These are phyloP conservation scores for Cylindrodendrum hubeiense DNA, from an alignment of 2,329 filamentous ascomycete species.

Conservation along the genomic window DNA sequence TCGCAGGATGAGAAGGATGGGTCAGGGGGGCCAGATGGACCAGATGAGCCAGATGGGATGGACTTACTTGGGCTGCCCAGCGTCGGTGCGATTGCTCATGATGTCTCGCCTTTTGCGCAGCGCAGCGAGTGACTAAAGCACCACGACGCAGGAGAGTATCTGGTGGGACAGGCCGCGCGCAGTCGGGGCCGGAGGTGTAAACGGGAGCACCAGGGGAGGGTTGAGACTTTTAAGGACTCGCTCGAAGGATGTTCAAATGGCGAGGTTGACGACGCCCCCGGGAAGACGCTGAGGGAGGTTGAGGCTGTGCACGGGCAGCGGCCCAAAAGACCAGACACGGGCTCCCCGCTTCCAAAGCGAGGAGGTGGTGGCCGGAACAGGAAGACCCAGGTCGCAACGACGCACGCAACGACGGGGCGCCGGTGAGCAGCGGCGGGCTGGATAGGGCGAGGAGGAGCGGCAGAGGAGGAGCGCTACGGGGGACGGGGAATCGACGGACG, in stretches of 20 bases:
- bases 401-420: slow-evolving; percentile 26
- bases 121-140: slow-evolving; percentile 44
- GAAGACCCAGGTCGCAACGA: slow-evolving; percentile 31
- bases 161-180: slow-evolving; percentile 31
- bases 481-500: slow-evolving; percentile 6
- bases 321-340: slow-evolving; percentile 43
- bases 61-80: slow-evolving; percentile 53
- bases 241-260: slow-evolving; percentile 31
- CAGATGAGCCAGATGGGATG: slow-evolving; percentile 26
- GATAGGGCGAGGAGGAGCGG: slow-evolving; percentile 15
- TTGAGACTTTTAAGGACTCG: slow-evolving; percentile 26
- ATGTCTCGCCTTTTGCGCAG: slow-evolving; percentile 44
- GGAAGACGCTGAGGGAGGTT: slow-evolving; percentile 38
- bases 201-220: slow-evolving; percentile 25
- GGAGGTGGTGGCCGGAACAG: slow-evolving; percentile 43
- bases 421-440: slow-evolving; percentile 6
- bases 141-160: slow-evolving; percentile 33
- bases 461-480: neutral
- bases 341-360: slow-evolving; percentile 47
- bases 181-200: slow-evolving; percentile 30
- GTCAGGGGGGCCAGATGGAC: too few relatives aligned
- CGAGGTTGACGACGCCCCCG: slow-evolving; percentile 40
- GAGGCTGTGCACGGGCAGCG: slow-evolving; percentile 49
- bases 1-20: slow-evolving; percentile 22
- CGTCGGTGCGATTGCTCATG: slow-evolving; percentile 52